These are phyloP conservation scores for Alternaria incomplexa DNA, from an alignment of 2,329 filamentous ascomycete species.

Conservation along the genomic window DNA sequence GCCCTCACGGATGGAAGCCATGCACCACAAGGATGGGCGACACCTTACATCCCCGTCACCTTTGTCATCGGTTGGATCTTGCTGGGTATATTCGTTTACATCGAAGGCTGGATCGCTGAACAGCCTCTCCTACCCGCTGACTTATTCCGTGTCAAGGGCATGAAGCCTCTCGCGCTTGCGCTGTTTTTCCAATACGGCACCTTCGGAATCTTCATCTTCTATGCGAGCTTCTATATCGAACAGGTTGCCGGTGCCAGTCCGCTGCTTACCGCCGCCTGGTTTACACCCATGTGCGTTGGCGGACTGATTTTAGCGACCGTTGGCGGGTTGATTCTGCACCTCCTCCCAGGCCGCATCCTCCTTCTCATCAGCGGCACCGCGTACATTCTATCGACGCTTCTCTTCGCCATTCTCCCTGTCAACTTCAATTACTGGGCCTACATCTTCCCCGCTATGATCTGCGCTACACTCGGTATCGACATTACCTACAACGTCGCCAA, in stretches of 20 bases:
- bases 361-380: constrained; percentile 40
- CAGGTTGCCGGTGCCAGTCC: constrained; percentile 36
- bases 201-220: constrained; percentile 49
- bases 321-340: constrained; percentile 44
- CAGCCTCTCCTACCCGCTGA: constrained; percentile 73
- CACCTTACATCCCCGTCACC: constrained; percentile 72
- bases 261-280: constrained; percentile 44
- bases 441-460: constrained; percentile 53
- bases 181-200: constrained; percentile 54
- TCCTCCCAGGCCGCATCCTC: constrained; percentile 42
- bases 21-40: constrained; percentile 72
- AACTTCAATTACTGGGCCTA: constrained; percentile 47
- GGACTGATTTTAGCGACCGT: constrained; percentile 43
- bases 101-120: constrained; percentile 73
- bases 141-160: constrained; percentile 72
- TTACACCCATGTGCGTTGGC: constrained; percentile 45
- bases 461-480: constrained; percentile 47
- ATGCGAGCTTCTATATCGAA: constrained; percentile 48
- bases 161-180: constrained; percentile 54
- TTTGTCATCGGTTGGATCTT: constrained; percentile 68
- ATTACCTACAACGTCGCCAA: constrained; percentile 48
- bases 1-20: constrained; percentile 76
- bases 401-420: constrained; percentile 45
- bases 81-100: constrained; percentile 67
- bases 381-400: constrained; percentile 38